These are phyloP conservation scores for Cucumis cinereus DNA, from an alignment of 306 rosid genomes.

Conservation along the genomic window DNA sequence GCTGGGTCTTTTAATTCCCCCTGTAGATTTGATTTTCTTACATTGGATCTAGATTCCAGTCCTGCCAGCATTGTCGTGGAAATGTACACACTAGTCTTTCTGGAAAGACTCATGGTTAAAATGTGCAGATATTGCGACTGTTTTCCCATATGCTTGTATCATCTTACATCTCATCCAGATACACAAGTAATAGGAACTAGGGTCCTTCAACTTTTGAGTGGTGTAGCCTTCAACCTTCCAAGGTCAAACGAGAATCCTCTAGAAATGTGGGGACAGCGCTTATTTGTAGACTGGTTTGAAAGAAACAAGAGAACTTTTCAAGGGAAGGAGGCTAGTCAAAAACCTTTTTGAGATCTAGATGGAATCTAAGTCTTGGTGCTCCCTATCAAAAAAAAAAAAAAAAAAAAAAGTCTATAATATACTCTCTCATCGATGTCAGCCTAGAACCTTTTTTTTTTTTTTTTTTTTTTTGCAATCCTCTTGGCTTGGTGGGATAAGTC, in stretches of 20 bases:
- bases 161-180: too few species aligned
- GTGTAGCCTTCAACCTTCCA: neutral
- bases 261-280: neutral
- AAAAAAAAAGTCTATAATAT: too few species aligned
- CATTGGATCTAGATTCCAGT: too few species aligned
- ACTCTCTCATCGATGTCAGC: neutral
- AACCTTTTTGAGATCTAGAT: neutral
- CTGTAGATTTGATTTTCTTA: too few species aligned
- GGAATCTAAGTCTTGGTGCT: neutral
- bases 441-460: neutral
- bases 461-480: neutral
- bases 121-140: too few species aligned
- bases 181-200: neutral
- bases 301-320: neutral
- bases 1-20: too few species aligned
- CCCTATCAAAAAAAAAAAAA: neutral
- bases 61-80: too few species aligned
- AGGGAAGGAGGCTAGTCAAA: neutral
- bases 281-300: neutral
- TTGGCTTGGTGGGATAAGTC: neutral
- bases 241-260: neutral
- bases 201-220: neutral
- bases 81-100: too few species aligned
- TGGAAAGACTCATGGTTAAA: too few species aligned
- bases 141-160: too few species aligned